Percentiles rank a stretch among this genome's conserved stretches.
These are phyloP conservation scores for Suhomyces coccinellae DNA, from an alignment of 1,139 yeast species.

Conservation along the genomic window DNA sequence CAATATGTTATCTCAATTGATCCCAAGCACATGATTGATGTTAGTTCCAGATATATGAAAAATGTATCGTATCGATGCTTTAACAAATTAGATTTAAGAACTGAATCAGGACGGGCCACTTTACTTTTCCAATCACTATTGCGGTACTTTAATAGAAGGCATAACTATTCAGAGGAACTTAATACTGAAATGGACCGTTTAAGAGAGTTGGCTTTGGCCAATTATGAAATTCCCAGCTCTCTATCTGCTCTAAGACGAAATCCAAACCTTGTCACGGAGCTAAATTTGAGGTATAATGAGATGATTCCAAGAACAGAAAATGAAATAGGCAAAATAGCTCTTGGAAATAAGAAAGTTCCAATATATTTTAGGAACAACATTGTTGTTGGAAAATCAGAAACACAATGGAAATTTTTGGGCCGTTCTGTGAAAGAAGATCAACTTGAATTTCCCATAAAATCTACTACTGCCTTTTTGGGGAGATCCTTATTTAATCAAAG, in stretches of 20 bases:
- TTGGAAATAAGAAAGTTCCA: constrained; percentile 18
- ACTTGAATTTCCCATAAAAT: constrained; percentile 23
- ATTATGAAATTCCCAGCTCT: constrained; percentile 30
- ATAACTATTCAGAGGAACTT: constrained; percentile 7
- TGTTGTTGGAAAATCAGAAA: constrained; percentile 35
- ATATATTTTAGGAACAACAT: constrained; percentile 30
- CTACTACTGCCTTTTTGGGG: constrained; percentile 23
- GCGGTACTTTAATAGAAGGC: constrained; percentile 21
- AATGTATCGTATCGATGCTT: constrained; percentile 37
- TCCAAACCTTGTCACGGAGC: constrained; percentile 31
- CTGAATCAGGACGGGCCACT: constrained; percentile 31
- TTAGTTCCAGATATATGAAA: constrained; percentile 37
- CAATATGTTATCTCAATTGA: constrained; percentile 32
- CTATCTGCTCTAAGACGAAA: constrained; percentile 32
- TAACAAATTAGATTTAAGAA: constrained; percentile 31
- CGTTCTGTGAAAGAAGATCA: constrained; percentile 30
- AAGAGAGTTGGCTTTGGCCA: constrained; percentile 25
- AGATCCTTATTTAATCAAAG: constrained; percentile 27
- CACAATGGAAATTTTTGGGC: constrained; percentile 43
- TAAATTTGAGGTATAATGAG: constrained; percentile 35
- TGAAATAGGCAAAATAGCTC: constrained; percentile 18
- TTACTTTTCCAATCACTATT: constrained; percentile 29
- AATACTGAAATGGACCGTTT: constrained; percentile 27
- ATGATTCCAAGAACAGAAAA: constrained; percentile 17
- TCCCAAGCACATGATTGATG: constrained; percentile 27